Conservation (phyloP, 2,329 filamentous ascomycete species). For the Aureobasidium mangrovei region DNA sequence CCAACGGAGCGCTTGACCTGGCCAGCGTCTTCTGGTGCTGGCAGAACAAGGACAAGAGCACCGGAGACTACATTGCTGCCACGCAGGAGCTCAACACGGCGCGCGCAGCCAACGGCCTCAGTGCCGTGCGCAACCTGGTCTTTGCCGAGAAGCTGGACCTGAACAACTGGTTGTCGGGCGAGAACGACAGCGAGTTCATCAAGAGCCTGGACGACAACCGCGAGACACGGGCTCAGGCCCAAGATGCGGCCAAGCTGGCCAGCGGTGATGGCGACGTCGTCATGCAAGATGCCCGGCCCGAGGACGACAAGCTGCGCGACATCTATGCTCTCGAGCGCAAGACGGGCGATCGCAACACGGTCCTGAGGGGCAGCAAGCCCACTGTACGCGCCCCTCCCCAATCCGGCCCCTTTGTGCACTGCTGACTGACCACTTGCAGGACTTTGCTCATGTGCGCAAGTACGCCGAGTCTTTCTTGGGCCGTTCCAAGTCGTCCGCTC, state of each 20-base stretch:
- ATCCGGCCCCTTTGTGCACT: neutral
- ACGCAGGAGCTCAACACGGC: conserved; percentile 74
- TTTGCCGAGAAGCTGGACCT: conserved; percentile 89
- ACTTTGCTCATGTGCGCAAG: conserved; percentile 91
- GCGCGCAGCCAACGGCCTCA: conserved; percentile 46
- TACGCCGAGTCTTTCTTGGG: conserved; percentile 68
- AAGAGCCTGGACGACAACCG: conserved; percentile 64
- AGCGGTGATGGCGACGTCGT: conserved; percentile 26
- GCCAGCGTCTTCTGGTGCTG: conserved; percentile 95
- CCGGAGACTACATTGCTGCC: conserved; percentile 83
- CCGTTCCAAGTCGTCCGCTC: conserved; percentile 34
- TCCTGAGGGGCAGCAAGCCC: conserved; percentile 77
- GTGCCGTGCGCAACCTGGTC: conserved; percentile 74
- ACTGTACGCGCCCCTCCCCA: conserved; percentile 50
- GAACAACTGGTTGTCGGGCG: conserved; percentile 86
- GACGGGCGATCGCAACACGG: conserved; percentile 86
- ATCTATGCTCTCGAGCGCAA: conserved; percentile 88
- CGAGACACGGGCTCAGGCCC: conserved; percentile 43
- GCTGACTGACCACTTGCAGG: conserved; percentile 43
- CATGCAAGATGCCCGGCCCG: conserved; percentile 34
- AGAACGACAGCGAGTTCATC: conserved; percentile 79
- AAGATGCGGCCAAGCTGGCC: conserved; percentile 36
- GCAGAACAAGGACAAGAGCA: conserved; percentile 82
- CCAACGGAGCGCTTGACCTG: conserved; percentile 59
- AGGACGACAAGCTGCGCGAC: conserved; percentile 74